Evolutionary conservation across 2,329 filamentous ascomycete genomes (phyloP), one percentile per base, ranked within the genome.

Genomic region (Arthrobotrys conoides): DNA sequence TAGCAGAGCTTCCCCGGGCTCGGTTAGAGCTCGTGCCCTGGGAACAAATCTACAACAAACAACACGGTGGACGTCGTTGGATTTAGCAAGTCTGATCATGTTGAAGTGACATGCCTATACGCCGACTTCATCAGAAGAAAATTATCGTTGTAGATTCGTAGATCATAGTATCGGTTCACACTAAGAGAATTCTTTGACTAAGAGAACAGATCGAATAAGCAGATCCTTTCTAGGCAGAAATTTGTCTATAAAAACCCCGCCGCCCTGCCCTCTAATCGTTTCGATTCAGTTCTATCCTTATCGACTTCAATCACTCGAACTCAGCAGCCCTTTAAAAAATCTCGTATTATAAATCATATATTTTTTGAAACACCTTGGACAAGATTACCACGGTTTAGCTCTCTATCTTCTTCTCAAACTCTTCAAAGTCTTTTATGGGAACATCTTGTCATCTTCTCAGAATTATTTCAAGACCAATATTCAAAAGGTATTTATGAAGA

Each of bases 181-280:
- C 0, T 59, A n/a, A 38, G 18, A 22, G 12, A 22, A 22, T 0
- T 3, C 5, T 10, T 18, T 18, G 18, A 36, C 16, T 22, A 38
- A 22, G n/a, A 22, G 9, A 22, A 20, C n/a, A 6, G 8, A 9
- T 27, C 4, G 16, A 30, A 8, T 10, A 18, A 61, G 55, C 20
- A 22, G 18, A 10, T 48, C n/a, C n/a, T 30, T 30, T 38, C 22
- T 48, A 10, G 8, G 5, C 6, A 27, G 22, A 33, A 51, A 49
- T 38, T 57, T 41, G 55, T 65, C 65, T 76, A 76, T 70, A 65
- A 65, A 70, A 70, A 2, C 64, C 71, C 33, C 46, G 55, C 16
- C 27, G 9, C 63, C 33, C 57, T 59, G 41, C 41, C 55, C 36
- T 20, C 66, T n/a, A 6, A 22, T 48, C 33, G 33, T 0, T 76